Evolutionary conservation across 2,329 filamentous ascomycete species (phyloP).

Genomic region (Trichoderma cornu-damae): DNA sequence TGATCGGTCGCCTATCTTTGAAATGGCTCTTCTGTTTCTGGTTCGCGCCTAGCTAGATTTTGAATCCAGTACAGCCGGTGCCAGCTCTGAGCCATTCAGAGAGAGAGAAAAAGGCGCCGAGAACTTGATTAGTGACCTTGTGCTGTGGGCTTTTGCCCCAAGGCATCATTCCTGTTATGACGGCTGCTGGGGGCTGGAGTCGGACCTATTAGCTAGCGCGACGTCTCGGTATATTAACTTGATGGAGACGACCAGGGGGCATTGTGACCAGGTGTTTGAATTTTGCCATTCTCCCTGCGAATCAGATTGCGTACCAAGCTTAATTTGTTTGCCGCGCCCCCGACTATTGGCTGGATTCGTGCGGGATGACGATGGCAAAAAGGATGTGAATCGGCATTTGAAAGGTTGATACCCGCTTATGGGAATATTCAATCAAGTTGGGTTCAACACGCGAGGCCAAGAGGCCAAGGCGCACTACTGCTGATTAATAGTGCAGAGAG

Average conservation of each 20-base stretch:
- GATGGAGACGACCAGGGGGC: constrained; percentile 6
- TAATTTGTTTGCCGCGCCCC: neutral
- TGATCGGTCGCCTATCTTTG: constrained; percentile 10
- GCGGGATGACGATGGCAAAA: neutral
- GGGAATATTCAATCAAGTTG: neutral
- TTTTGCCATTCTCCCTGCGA: constrained; percentile 10
- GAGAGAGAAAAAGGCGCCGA: neutral
- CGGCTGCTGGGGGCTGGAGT: constrained; percentile 7
- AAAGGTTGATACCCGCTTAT: neutral
- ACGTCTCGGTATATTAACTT: constrained; percentile 14
- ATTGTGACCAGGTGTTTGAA: neutral
- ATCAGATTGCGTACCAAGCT: constrained; percentile 7
- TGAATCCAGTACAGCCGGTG: neutral
- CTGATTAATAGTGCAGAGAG: neutral
- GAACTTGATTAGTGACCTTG: neutral
- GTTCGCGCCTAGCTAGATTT: neutral
- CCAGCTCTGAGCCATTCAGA: neutral
- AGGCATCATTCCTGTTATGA: neutral
- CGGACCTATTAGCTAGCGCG: constrained; percentile 18
- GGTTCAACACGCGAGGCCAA: neutral
- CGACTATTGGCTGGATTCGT: neutral
- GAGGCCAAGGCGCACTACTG: neutral
- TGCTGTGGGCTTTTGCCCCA: neutral
- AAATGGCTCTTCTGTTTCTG: neutral
- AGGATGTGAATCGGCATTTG: neutral